Evolutionary conservation across 1,139 yeast genomes (phyloP), one percentile per base, ranked within the genome.

Genomic region (Kodamaea anthophila): DNA sequence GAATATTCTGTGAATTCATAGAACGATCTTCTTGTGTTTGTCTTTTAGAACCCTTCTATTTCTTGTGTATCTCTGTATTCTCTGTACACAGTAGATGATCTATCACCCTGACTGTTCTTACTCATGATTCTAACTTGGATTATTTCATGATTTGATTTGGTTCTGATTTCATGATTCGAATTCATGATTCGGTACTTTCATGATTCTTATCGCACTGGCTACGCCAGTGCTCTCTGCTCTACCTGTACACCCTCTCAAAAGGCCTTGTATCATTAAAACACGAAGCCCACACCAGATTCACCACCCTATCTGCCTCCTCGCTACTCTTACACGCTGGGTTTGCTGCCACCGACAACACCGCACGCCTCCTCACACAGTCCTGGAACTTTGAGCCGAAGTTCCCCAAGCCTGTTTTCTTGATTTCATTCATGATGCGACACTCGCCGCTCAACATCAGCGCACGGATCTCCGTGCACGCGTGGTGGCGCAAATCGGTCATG

Each of bases 181-280:
- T n/a, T n/a, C n/a, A n/a, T n/a, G n/a, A n/a, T n/a, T n/a, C n/a
- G n/a, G n/a, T n/a, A n/a, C n/a, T n/a, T n/a, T n/a, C n/a, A n/a
- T n/a, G n/a, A n/a, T n/a, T n/a, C n/a, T n/a, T n/a, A n/a, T n/a
- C n/a, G n/a, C n/a, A n/a, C n/a, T n/a, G n/a, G n/a, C n/a, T n/a
- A n/a, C n/a, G n/a, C n/a, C 18, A 16, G 9, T 16, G 6, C 18
- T 6, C 18, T 16, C 9, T 9, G n/a, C 21, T 15, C 22, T 37
- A 82, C 41, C 82, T 64, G 51, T 85, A 88, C 18, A 88, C 87
- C 47, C 86, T 78, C 47, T 91, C 98, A 55, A 86, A 91, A 1
- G 98, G 98, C 45, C 99, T 67, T 2, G 98, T 91, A 51, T 91
- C 98, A 47, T 78, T 79, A 52, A 87, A 93, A 51, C 99, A 91